phyloP scores from a whole-genome alignment of 148 eudicot species.

The Heliosperma pusillum region DNA sequence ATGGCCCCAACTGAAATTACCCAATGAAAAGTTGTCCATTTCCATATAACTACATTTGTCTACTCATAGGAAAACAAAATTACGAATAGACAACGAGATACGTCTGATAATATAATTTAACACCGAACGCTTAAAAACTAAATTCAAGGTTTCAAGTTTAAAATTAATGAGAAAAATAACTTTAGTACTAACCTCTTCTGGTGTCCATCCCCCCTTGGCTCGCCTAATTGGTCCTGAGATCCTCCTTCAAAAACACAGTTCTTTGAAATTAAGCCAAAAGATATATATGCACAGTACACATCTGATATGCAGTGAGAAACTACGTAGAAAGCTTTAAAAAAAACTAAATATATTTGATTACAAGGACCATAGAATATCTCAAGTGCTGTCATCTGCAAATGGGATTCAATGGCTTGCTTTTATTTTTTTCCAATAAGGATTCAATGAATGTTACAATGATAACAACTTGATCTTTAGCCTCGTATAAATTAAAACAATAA shows the following conservation, averaged over 20 bases:
- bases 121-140: background rate
- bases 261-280: background rate
- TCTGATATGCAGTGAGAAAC: background rate
- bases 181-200: conserved; percentile 66
- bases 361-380: background rate
- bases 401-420: background rate
- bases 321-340: background rate
- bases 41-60: background rate
- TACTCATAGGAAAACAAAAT: background rate
- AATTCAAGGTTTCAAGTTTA: background rate
- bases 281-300: background rate
- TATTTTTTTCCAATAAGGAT: too few relatives aligned
- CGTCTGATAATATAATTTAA: background rate
- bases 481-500: background rate
- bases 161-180: background rate
- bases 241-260: conserved; percentile 53
- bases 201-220: conserved; percentile 99
- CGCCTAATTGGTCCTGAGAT: conserved; percentile 90
- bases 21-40: background rate
- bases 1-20: background rate
- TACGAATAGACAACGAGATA: background rate
- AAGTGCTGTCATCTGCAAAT: background rate
- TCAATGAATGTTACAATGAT: background rate
- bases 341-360: too few relatives aligned
- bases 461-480: background rate